Conservation (phyloP, 768 basidiomycete species). For the Termitomyces sp. region DNA sequence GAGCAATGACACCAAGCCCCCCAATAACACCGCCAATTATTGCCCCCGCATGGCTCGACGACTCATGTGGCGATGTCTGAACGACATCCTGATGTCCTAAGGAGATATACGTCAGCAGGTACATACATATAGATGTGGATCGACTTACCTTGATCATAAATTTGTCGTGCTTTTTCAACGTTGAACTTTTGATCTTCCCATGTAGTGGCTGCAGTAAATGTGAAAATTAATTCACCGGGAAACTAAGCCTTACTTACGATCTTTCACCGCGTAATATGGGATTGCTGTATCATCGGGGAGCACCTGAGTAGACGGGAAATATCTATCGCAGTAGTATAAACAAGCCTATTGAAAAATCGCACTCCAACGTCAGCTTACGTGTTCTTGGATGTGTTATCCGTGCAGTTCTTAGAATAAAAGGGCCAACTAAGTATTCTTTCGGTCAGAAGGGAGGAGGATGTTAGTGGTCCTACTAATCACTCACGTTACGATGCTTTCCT, state of each 20-base stretch:
- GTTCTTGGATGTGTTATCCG: not conserved
- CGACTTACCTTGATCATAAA: conserved; percentile 23
- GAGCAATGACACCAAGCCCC: conserved; percentile 29
- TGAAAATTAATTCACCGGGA: conserved; percentile 2
- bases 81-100: conserved; percentile 28
- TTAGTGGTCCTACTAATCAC: conserved; percentile 13
- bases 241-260: conserved; percentile 36
- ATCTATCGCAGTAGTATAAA: conserved; percentile 18
- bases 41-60: conserved; percentile 28
- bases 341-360: not conserved
- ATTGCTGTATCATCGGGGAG: conserved; percentile 31
- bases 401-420: conserved; percentile 4
- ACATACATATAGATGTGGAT: not conserved
- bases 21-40: conserved; percentile 45
- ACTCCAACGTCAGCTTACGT: conserved; percentile 6
- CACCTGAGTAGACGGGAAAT: conserved; percentile 34
- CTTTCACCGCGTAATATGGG: conserved; percentile 43
- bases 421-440: conserved; percentile 5
- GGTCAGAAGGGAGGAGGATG: not conserved
- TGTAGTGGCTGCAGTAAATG: conserved; percentile 27
- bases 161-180: conserved; percentile 22
- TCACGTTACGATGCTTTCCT: conserved; percentile 23
- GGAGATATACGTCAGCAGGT: not conserved
- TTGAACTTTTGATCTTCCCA: conserved; percentile 29
- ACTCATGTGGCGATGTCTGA: conserved; percentile 15